Base-by-base conservation (phyloP, 2,329 filamentous ascomycete species). In the Xylaria sp. region DNA sequence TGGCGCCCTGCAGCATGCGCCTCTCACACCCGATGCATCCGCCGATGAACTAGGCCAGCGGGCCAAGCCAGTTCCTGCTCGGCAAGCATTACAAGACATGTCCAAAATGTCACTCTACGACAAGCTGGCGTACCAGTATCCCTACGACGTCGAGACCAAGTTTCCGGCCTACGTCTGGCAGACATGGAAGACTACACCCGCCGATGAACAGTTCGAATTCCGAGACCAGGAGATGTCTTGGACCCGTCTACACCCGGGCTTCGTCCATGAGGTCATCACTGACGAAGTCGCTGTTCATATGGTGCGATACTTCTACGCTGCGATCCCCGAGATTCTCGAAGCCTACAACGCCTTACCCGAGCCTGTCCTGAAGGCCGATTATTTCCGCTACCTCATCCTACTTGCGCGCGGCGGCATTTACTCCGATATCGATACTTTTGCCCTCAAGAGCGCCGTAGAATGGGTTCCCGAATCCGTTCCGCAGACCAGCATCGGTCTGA, bases 161-260 rank as follows among this genome's bases (percentile, higher is more conserved):
- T 97, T 97, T 74, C 94, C 94, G 2, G 92, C 92, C 59, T 97
- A 96, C 79, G 95, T 99, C 71, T 99, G 94, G 94, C 94, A 99
- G 80, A 99, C 94, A 11, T 99, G 94, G 94, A 97, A 95, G 75
- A 88, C 85, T 70, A 90, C 86, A 0, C 92, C 93, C 0, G 83
- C 87, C 1, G 89, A 91, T 19, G 80, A 84, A 54, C 81, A 90
- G 63, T 99, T 99, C 72, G 76, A 80, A 18, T 92, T 96, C 71
- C 87, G 92, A 63, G 85, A 89, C 52, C 83, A 91, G 61, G 94
- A 97, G 76, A 90, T 91, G 11, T 92, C 89, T 63, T 99, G 94
- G 94, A 88, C 90, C 7, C 82, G 90, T 66, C 78, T 88, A 69
- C 92, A 99, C 73, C 93, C 92, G 0, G 87, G 87, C 19, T 99